Percentiles rank a stretch among this genome's conserved stretches.
phyloP scores from a whole-genome alignment of 305 asterid species.

The Solanum hybrid region DNA sequence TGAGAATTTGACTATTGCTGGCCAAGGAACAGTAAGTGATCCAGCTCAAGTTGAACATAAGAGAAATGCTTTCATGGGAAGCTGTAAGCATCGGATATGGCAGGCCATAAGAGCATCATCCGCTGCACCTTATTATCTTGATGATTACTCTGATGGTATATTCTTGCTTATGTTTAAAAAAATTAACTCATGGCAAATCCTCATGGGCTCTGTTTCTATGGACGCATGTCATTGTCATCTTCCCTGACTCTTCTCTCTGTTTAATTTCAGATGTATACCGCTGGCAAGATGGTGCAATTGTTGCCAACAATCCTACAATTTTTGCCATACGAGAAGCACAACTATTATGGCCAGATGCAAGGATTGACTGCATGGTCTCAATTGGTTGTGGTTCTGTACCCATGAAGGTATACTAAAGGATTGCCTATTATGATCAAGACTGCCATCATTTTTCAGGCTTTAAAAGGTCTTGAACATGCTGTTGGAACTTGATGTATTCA shows the following conservation, averaged over 20 bases:
- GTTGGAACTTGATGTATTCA: background rate
- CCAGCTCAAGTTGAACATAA: slow-evolving; percentile 79
- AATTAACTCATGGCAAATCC: background rate
- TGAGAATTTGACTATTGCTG: slow-evolving; percentile 57
- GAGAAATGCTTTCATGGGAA: slow-evolving; percentile 88
- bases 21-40: slow-evolving; percentile 54
- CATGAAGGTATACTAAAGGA: slow-evolving; percentile 54
- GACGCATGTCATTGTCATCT: background rate
- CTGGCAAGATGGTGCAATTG: slow-evolving; percentile 99
- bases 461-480: background rate
- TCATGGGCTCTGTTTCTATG: background rate
- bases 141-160: slow-evolving; percentile 96
- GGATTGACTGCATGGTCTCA: slow-evolving; percentile 90
- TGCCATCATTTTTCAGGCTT: background rate
- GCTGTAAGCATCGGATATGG: slow-evolving; percentile 96
- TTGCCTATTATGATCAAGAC: background rate
- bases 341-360: slow-evolving; percentile 93
- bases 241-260: background rate
- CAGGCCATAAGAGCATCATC: slow-evolving; percentile 99
- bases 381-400: slow-evolving; percentile 97
- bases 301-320: slow-evolving; percentile 95
- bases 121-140: slow-evolving; percentile 98
- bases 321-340: slow-evolving; percentile 96
- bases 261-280: slow-evolving; percentile 57
- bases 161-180: slow-evolving; percentile 1